Base-by-base conservation (phyloP, 306 rosid species). In the Morella rubra region DNA sequence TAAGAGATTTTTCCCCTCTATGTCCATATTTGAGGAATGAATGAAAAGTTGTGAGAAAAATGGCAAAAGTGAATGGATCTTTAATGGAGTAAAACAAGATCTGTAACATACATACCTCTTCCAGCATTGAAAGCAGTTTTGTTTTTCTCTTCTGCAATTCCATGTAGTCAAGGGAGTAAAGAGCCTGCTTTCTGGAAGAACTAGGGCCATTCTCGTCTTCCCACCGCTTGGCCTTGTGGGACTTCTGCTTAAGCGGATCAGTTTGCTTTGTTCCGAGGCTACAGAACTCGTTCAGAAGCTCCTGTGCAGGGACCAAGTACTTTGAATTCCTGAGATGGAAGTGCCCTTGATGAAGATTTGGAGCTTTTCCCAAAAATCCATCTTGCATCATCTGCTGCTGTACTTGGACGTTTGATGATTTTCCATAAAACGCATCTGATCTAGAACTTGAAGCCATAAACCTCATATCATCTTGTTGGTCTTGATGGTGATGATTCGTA, bases 121-220 rank as follows among this genome's bases (percentile, higher is more conserved):
- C 99, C 6, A 96, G 91, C 98, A 96, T 87, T 32, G 96, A 80
- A 55, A 92, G 93, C 41, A 96, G 94, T 81, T 87, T 93, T 60
- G 94, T 86, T 87, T 92, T 96, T 82, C 96, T 84, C 81, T 91
- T 89, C 80, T 96, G 99, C 77, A 93, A 83, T 56, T 96, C 98
- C n/a, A 91, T 76, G 60, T 92, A 91, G 67, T 96, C 99, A 2
- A 96, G 81, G 42, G 98, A 90, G 53, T 69, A 78, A 44, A 91
- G 86, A 46, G 89, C 56, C 9, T 80, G 86, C 60, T 88, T 89
- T 73, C 76, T 88, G 2, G 89, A 85, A 27, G 96, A 88, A 71
- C 81, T 81, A 51, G 49, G 46, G 4, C 68, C 69, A 70, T 74
- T 64, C 15, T 89, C 86, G 50, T 87, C 85, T 71, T 86, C 93